phyloP scores from a whole-genome alignment of 2,329 filamentous ascomycete genomes.

The Cladophialophora chaetospira region DNA sequence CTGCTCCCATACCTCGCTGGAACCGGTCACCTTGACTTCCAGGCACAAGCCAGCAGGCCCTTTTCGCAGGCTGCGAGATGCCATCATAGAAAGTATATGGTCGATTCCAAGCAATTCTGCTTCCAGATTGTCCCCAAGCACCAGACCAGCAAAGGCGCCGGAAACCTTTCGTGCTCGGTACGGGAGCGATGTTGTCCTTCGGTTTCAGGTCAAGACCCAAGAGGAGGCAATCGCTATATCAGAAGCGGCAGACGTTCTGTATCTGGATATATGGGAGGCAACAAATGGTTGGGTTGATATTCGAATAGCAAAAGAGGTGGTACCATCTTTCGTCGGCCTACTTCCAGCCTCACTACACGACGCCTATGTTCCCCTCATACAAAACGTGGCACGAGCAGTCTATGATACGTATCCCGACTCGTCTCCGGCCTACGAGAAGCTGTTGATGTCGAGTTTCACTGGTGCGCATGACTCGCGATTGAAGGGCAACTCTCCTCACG shows the following conservation, averaged over 20 bases:
- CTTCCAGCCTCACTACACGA: constrained; percentile 73
- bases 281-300: constrained; percentile 82
- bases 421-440: constrained; percentile 32
- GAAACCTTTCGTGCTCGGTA: constrained; percentile 58
- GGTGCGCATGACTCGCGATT: constrained; percentile 45
- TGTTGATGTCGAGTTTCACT: constrained; percentile 12
- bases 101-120: constrained; percentile 37
- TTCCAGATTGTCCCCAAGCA: constrained; percentile 28
- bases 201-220: constrained; percentile 74
- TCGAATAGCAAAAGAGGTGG: constrained; percentile 70
- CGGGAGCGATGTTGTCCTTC: constrained; percentile 79
- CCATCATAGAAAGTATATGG: constrained; percentile 49
- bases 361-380: constrained; percentile 73
- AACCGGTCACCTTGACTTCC: neutral
- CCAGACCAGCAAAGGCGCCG: constrained; percentile 33
- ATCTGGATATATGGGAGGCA: constrained; percentile 89
- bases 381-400: constrained; percentile 76
- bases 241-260: constrained; percentile 72
- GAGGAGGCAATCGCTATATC: constrained; percentile 71
- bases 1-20: constrained; percentile 7
- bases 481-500: constrained; percentile 39
- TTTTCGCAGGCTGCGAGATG: constrained; percentile 41
- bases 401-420: constrained; percentile 68
- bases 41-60: constrained; percentile 18
- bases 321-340: constrained; percentile 73